These are phyloP conservation scores for Didymella pomorum DNA, from an alignment of 2,329 filamentous ascomycete genomes.

Conservation along the genomic window DNA sequence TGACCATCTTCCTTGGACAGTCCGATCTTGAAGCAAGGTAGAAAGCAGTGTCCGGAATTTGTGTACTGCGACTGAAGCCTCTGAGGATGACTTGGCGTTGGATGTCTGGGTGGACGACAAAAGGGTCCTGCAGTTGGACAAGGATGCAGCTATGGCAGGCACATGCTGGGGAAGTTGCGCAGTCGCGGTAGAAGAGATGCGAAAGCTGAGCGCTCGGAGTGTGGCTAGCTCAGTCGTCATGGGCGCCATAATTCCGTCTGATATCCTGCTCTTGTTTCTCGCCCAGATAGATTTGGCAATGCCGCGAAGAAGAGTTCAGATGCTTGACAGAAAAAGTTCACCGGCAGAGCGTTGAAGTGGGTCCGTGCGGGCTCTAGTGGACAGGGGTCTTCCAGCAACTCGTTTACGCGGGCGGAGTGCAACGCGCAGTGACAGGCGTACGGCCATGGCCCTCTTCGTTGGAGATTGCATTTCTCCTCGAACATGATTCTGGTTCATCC, in stretches of 20 bases:
- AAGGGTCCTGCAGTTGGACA: conserved; percentile 64
- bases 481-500: conserved; percentile 42
- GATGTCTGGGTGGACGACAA: conserved; percentile 68
- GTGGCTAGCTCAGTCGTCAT: conserved; percentile 40
- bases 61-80: conserved; percentile 75
- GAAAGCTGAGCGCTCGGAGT: conserved; percentile 64
- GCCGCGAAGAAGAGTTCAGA: conserved; percentile 6
- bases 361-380: conserved; percentile 18
- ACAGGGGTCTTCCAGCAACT: conserved; percentile 33
- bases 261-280: neutral
- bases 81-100: conserved; percentile 68
- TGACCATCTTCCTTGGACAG: conserved; percentile 75
- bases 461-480: conserved; percentile 33
- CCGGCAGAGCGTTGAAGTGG: conserved; percentile 29
- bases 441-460: conserved; percentile 32
- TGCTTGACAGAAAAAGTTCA: conserved; percentile 34
- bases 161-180: conserved; percentile 77
- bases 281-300: neutral
- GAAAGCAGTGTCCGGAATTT: conserved; percentile 82
- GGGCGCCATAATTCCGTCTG: conserved; percentile 34
- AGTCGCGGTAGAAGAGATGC: conserved; percentile 75
- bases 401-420: conserved; percentile 18
- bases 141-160: conserved; percentile 68
- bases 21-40: conserved; percentile 79
- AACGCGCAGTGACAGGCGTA: conserved; percentile 33